Conservation (phyloP, 2,329 filamentous ascomycete genomes). For the Paramyrothecium roridum region DNA sequence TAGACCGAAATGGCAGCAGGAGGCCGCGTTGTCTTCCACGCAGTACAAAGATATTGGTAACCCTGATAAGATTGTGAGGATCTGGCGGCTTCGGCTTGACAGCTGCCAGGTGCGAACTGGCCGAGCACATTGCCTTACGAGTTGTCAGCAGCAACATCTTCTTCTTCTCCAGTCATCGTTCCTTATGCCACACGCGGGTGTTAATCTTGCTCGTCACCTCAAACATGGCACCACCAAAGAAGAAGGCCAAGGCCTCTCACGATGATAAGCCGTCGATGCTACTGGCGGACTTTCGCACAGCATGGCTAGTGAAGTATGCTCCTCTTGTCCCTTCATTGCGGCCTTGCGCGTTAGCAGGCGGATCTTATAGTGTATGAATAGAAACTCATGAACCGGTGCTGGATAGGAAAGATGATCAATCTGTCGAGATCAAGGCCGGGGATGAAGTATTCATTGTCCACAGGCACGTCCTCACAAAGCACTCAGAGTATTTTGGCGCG, state of each 20-base stretch:
- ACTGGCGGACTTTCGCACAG: conserved; percentile 25
- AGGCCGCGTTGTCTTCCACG: too few species aligned
- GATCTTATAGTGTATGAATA: neutral
- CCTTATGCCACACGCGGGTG: neutral
- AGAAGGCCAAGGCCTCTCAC: conserved; percentile 14
- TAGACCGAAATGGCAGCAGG: too few species aligned
- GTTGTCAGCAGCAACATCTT: too few species aligned
- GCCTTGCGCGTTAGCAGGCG: neutral
- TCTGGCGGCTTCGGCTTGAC: neutral
- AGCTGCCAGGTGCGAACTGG: neutral
- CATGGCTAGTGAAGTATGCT: conserved; percentile 30
- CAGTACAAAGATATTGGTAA: neutral
- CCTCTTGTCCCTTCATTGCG: neutral
- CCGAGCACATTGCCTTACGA: neutral
- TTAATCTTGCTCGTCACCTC: neutral
- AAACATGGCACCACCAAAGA: conserved; percentile 20
- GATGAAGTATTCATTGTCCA: conserved; percentile 25
- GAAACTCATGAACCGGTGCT: neutral
- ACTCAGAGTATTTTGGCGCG: conserved; percentile 30
- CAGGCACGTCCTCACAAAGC: conserved; percentile 22
- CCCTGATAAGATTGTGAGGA: neutral
- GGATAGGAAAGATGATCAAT: conserved; percentile 22
- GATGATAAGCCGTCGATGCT: conserved; percentile 18
- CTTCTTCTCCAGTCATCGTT: neutral
- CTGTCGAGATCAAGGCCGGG: conserved; percentile 23